phyloP scores from a whole-genome alignment of 1,139 yeast species.

The Suhomyces wounanorum region DNA sequence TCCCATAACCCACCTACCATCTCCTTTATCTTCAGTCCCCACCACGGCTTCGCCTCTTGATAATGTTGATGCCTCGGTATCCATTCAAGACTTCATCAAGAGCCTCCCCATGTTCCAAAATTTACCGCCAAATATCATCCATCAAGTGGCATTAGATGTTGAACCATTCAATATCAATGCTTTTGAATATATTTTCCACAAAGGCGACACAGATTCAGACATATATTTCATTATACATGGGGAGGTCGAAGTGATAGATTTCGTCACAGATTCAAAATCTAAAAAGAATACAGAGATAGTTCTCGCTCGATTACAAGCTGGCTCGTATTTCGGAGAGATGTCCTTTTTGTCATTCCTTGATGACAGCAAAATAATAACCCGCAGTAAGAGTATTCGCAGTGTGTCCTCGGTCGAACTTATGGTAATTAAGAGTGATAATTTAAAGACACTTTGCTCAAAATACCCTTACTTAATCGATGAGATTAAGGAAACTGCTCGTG shows the following conservation, averaged over 20 bases:
- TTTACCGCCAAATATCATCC: constrained; percentile 58
- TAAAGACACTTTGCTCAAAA: constrained; percentile 53
- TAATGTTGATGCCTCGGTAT: constrained; percentile 53
- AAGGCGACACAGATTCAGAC: constrained; percentile 62
- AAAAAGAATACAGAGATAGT: constrained; percentile 32
- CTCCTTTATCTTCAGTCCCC: constrained; percentile 13
- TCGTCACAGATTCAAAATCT: constrained; percentile 22
- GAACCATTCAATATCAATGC: constrained; percentile 57
- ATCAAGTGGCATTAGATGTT: constrained; percentile 62
- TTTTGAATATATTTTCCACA: constrained; percentile 59
- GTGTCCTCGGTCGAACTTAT: constrained; percentile 61
- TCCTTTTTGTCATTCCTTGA: constrained; percentile 58
- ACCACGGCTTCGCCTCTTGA: constrained; percentile 15
- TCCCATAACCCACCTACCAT: constrained; percentile 13
- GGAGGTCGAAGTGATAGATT: constrained; percentile 66
- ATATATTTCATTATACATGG: constrained; percentile 69
- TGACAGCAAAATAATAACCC: constrained; percentile 25
- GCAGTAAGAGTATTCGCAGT: constrained; percentile 67
- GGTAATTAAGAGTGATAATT: constrained; percentile 54
- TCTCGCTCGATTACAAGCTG: constrained; percentile 60
- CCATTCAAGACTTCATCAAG: constrained; percentile 58
- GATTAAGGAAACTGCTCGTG: constrained; percentile 61
- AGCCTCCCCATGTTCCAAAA: constrained; percentile 59
- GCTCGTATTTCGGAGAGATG: constrained; percentile 77
- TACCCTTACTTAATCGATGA: constrained; percentile 62